These are phyloP conservation scores for Aspergillus aculeatus DNA, from an alignment of 2,329 filamentous ascomycete species.

Conservation along the genomic window DNA sequence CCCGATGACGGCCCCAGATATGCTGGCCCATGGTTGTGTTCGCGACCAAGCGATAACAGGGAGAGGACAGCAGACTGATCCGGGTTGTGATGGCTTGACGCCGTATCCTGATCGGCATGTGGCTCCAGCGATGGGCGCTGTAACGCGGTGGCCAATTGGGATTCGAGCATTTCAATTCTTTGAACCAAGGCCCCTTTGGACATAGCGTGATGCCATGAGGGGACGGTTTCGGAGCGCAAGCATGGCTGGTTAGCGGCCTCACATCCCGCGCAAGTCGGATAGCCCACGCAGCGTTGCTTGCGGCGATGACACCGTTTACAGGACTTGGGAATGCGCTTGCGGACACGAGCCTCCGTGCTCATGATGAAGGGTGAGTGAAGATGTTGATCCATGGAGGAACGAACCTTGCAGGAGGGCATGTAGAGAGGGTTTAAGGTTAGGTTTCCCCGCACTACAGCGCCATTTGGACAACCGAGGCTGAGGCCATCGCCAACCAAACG, in stretches of 20 bases:
- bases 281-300: slow-evolving; percentile 26
- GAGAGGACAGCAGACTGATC: slow-evolving; percentile 3
- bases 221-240: slow-evolving; percentile 18
- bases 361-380: slow-evolving; percentile 1
- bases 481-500: background rate
- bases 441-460: background rate
- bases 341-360: slow-evolving; percentile 11
- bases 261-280: slow-evolving; percentile 23
- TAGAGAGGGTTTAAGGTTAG: background rate
- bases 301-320: slow-evolving; percentile 25
- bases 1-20: slow-evolving; percentile 23
- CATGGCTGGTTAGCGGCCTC: slow-evolving; percentile 21
- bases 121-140: background rate
- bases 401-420: too few relatives aligned
- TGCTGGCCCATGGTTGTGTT: slow-evolving; percentile 2
- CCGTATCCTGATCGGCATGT: background rate
- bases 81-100: background rate
- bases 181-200: slow-evolving; percentile 24
- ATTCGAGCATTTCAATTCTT: slow-evolving; percentile 22
- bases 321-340: slow-evolving; percentile 25
- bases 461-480: background rate
- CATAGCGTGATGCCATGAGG: slow-evolving; percentile 28
- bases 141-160: slow-evolving; percentile 14
- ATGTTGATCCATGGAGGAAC: background rate
- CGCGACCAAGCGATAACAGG: slow-evolving; percentile 6